Base-by-base conservation (phyloP, 805 yeast genomes). In the Hanseniaspora mollemarum region DNA sequence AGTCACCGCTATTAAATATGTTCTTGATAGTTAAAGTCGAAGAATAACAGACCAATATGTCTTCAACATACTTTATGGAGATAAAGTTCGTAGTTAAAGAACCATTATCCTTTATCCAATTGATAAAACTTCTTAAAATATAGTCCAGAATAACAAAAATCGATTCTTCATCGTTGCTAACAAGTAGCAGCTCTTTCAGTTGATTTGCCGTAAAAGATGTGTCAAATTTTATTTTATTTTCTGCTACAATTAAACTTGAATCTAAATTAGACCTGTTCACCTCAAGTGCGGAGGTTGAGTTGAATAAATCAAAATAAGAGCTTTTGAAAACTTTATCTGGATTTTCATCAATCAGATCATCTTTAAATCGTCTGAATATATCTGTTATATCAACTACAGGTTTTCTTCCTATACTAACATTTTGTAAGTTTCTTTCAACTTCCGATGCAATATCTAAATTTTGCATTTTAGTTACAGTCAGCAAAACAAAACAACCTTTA, bases 271-370 rank as follows among this genome's bases (percentile, higher is more conserved):
- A 69, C 60, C 86, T 86, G 52, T 78, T 71, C 13, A 81, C 73
- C 62, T 88, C 97, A 54, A 87, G 67, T 0, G 97, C 95, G 56
- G 88, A 80, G 1, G 96, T 84, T 0, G 96, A 94, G 57, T 86
- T 87, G 54, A 82, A 70, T 42, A 90, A 70, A 50, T 78, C 76
- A 65, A 87, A 86, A 25, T 66, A 66, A 0, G 77, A 73, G 9
- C 75, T 71, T 57, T 78, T 78, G 4, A 76, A 75, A 18, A 90
- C 78, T 43, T 73, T 70, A 29, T 80, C 81, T 35, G 74, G 72
- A 16, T 63, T 60, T 35, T 81, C 61, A 2, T 54, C 56, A 12
- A 59, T 52, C 22, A 31, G 15, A 24, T 9, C 39, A 22, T 22
- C n/a, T 36, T 74, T 59, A 18, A 75, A 66, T 3, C 61, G 54